Evolutionary conservation across 2,329 filamentous ascomycete species (phyloP), one percentile per base, ranked within the genome.

Genomic region (Talaromyces sp.): DNA sequence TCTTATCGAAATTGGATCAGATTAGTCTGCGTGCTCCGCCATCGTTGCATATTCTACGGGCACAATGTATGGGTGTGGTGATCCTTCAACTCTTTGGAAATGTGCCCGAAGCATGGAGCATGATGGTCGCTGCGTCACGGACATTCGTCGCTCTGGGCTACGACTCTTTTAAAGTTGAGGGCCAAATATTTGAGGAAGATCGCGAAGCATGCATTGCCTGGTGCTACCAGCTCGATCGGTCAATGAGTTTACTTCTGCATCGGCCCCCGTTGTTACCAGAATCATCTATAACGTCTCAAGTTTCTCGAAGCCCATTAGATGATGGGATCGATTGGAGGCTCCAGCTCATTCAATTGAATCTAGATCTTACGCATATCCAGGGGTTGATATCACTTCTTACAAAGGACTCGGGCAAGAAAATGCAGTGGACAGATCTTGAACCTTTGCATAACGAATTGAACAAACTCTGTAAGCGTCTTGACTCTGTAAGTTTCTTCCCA

Each of bases 211-310:
- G 58, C 22, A 58, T 75, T 22, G 70, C 65, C 16, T 74, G 71
- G 70, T 74, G 72, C 56, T 74, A 70, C 48, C 73, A 71, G 37
- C 65, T 73, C 5, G 72, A 75, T 60, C 52, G 69, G 31, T 72
- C 70, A 1, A 65, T 74, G 14, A 71, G 73, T 61, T 59, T 70
- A 14, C 70, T 74, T 37, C 65, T 74, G 13, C 39, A 59, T 37
- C 70, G 69, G 19, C 68, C 68, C 16, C 48, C 70, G 6, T 71
- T 73, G 1, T 56, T 74, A 19, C 71, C 63, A 6, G 37, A 33
- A 16, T 8, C 33, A 6, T 14, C 24, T 3, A 62, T 3, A 41
- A 3, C 60, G 7, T 47, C 19, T 6, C n/a, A 11, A 39, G 9
- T 37, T 27, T 13, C 19, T 6, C 19, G 3, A 14, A 27, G 8